Conservation (phyloP, 1,139 yeast species). For the Zygosaccharomyces sapae region DNA sequence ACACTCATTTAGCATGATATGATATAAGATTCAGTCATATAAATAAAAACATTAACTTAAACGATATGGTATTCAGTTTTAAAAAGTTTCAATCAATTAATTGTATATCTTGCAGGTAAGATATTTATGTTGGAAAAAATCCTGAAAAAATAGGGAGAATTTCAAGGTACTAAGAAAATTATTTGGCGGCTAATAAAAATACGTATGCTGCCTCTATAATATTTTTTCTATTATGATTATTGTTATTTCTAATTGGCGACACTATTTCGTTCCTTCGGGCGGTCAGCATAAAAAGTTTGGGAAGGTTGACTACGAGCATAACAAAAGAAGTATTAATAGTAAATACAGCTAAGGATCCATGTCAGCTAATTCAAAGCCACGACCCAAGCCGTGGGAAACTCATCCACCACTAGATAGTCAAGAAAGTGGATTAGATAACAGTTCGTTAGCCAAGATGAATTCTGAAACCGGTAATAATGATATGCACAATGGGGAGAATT, state of each 20-base stretch:
- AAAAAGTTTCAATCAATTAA: too few species aligned
- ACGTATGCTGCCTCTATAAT: too few species aligned
- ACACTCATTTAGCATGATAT: background rate
- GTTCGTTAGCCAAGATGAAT: constrained; percentile 9
- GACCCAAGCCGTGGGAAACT: constrained; percentile 21
- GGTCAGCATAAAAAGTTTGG: background rate
- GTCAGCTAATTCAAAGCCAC: constrained; percentile 14
- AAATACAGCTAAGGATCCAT: constrained; percentile 17
- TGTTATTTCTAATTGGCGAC: background rate
- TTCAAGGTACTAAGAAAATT: too few species aligned
- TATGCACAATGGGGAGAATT: constrained; percentile 4
- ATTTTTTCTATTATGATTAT: too few species aligned
- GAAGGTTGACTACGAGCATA: background rate
- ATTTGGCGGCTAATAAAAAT: too few species aligned
- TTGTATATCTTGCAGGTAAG: too few species aligned
- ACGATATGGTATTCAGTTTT: background rate
- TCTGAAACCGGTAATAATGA: constrained; percentile 4
- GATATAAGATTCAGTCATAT: constrained; percentile 2
- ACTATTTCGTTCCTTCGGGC: background rate
- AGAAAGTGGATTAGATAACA: constrained; percentile 2
- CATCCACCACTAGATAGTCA: constrained; percentile 12
- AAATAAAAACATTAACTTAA: background rate
- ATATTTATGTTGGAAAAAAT: too few species aligned
- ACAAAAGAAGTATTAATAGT: constrained; percentile 25
- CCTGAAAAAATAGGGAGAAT: too few species aligned